Evolutionary conservation across 331 rosid genomes (phyloP), one percentile per base, ranked within the genome.

Genomic region (Saraca asoca): DNA sequence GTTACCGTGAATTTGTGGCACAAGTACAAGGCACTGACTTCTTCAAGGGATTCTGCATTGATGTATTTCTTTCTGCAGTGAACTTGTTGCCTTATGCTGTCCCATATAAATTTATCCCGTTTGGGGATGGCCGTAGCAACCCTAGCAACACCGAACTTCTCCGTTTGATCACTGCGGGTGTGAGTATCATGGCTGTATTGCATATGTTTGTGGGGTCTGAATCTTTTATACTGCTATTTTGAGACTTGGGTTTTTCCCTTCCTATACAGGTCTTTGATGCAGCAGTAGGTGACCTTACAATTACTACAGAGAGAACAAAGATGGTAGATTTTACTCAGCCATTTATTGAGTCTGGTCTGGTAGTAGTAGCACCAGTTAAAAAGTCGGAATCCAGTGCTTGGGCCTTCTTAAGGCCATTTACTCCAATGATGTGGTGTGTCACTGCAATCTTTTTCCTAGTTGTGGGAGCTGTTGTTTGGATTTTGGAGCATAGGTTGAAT

Each of bases 261-360:
- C 51, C 51, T 51, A 45, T 70, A 2, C 59, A 87, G 96, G 84
- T 74, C 18, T 90, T 70, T 77, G 96, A 90, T 72, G 95, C 87
- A 29, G 96, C 81, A 58, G 77, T 90, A 44, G 95, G 96, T 20
- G 96, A 90, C 82, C 69, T 90, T 58, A 82, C 96, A 13, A 90
- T 90, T 50, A 81, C 80, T 45, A 90, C 95, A 16, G 81, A 87
- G 53, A 76, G 96, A 75, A 90, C 95, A 73, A 90, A 59, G 75
- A 74, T 90, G 84, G 96, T 71, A 43, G 96, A 90, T 83, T 90
- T 90, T 75, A 90, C 95, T 12, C 96, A 90, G 72, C 96, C 96
- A 24, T 90, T 54, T 68, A 76, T 83, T 1, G 96, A 90, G 79
- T 90, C 96, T 57, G 96, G 96, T 42, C 79, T 90, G 14, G 95